Evolutionary conservation across 495 filamentous ascomycete species (phyloP).

Genomic region (Aspergillus egyptiacus): DNA sequence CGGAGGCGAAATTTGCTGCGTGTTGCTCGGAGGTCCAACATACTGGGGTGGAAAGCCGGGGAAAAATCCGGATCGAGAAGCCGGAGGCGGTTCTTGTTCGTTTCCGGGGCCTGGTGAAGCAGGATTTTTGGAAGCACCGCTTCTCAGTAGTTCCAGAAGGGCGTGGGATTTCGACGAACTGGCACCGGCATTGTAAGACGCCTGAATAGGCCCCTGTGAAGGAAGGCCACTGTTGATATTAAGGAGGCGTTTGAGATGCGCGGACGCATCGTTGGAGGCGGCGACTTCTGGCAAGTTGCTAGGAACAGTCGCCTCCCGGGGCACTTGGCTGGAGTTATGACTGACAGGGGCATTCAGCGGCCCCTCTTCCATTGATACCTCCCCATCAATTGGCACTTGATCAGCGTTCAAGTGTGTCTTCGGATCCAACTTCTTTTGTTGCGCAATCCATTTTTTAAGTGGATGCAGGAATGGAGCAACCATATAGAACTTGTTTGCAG

Average conservation of each 20-base stretch:
- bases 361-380: conserved; percentile 36
- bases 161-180: conserved; percentile 43
- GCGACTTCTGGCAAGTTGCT: conserved; percentile 41
- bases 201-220: conserved; percentile 7
- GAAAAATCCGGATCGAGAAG: conserved; percentile 32
- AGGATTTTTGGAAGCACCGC: conserved; percentile 40
- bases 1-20: conserved; percentile 23
- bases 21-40: conserved; percentile 15
- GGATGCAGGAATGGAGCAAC: conserved; percentile 85
- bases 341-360: conserved; percentile 11
- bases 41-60: conserved; percentile 34
- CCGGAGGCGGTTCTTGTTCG: conserved; percentile 41
- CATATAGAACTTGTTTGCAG: conserved; percentile 92
- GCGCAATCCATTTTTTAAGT: conserved; percentile 83
- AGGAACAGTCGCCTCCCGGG: conserved; percentile 22
- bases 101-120: conserved; percentile 29
- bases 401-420: conserved; percentile 23
- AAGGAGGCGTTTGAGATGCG: conserved; percentile 57
- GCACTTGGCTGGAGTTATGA: conserved; percentile 14
- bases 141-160: conserved; percentile 54
- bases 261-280: conserved; percentile 45
- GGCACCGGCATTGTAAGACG: conserved; percentile 13
- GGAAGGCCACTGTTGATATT: conserved; percentile 46
- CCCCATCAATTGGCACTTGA: conserved; percentile 24
- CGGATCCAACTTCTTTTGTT: conserved; percentile 66